Percentiles rank a stretch among this genome's conserved stretches.
These are phyloP conservation scores for Candida pseudoviswanathii DNA, from an alignment of 1,139 yeast species.

Conservation along the genomic window DNA sequence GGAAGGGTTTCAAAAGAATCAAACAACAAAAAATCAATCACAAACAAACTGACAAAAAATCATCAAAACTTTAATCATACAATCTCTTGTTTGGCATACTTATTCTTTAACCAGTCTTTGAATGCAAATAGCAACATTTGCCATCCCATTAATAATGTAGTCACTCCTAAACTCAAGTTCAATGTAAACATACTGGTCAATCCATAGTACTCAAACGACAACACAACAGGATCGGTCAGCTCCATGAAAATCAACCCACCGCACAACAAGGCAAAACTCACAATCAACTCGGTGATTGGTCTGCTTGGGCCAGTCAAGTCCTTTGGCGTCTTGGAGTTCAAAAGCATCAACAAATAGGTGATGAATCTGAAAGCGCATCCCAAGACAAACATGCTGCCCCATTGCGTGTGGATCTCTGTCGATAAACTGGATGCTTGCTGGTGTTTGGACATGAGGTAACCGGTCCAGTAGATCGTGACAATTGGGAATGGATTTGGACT, in stretches of 20 bases:
- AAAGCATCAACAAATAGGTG: constrained; percentile 62
- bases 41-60: neutral
- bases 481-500: constrained; percentile 94
- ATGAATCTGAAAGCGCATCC: constrained; percentile 77
- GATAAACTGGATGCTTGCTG: constrained; percentile 79
- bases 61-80: constrained; percentile 4
- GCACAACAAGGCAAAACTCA: constrained; percentile 73
- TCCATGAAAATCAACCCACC: constrained; percentile 95
- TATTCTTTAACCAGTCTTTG: constrained; percentile 50
- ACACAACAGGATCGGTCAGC: constrained; percentile 81
- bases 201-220: constrained; percentile 83
- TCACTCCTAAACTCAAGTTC: constrained; percentile 78
- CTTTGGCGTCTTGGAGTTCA: constrained; percentile 31
- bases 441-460: constrained; percentile 94
- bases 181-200: constrained; percentile 87
- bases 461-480: constrained; percentile 94
- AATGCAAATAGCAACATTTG: constrained; percentile 70
- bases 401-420: constrained; percentile 80
- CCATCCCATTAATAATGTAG: constrained; percentile 89
- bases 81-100: constrained; percentile 10
- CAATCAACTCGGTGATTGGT: constrained; percentile 84
- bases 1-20: neutral
- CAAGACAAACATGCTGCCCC: constrained; percentile 82
- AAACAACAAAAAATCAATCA: neutral
- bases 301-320: constrained; percentile 45